A percentile compares a stretch with the other conserved stretches of the same genome.
Evolutionary conservation across 805 yeast genomes (phyloP).

Genomic region (Ogataea henricii): DNA sequence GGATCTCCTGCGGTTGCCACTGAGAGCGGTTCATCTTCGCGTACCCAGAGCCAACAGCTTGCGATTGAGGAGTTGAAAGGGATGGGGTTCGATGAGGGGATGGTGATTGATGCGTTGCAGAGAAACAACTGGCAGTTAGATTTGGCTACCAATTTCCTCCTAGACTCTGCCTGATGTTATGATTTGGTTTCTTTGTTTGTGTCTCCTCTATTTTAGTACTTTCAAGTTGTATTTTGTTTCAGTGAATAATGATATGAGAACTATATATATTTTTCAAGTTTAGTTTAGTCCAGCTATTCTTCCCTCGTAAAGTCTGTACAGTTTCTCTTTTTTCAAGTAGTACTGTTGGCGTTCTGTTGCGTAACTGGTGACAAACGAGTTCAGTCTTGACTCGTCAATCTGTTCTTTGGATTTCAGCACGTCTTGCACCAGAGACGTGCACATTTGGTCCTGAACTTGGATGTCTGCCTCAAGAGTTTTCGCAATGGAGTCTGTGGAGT

Average conservation of each 20-base stretch:
- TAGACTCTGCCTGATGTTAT: constrained; percentile 64
- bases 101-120: constrained; percentile 68
- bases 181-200: background rate
- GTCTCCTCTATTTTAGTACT: background rate
- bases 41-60: constrained; percentile 36
- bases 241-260: background rate
- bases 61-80: constrained; percentile 80
- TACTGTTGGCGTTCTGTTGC: constrained; percentile 41
- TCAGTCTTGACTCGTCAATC: constrained; percentile 33
- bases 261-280: background rate
- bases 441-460: constrained; percentile 24
- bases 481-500: constrained; percentile 38
- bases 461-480: constrained; percentile 38
- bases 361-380: constrained; percentile 44
- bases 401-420: constrained; percentile 19
- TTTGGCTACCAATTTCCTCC: constrained; percentile 81
- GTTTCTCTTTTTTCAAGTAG: constrained; percentile 48
- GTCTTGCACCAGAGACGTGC: constrained; percentile 18
- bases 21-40: constrained; percentile 8
- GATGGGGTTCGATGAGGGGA: constrained; percentile 80
- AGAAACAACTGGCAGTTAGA: constrained; percentile 74
- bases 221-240: background rate
- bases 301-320: constrained; percentile 48
- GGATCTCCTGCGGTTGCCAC: background rate
- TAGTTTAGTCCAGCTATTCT: constrained; percentile 33